These are phyloP conservation scores for Mallotus japonicus DNA, from an alignment of 441 rosid genomes.

Conservation along the genomic window DNA sequence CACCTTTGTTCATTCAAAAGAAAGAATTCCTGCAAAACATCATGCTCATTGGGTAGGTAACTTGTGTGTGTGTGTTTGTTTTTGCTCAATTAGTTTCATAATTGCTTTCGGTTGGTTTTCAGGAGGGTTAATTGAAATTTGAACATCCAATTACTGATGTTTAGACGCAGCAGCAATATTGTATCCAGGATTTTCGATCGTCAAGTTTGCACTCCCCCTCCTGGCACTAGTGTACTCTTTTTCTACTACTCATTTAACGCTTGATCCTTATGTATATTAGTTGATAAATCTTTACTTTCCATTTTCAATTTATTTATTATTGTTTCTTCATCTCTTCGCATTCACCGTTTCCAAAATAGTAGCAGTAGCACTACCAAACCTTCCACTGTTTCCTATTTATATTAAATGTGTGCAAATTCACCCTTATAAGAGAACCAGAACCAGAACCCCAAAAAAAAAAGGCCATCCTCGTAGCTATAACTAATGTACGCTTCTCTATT, in stretches of 20 bases:
- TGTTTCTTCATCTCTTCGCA: background rate
- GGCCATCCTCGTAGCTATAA: background rate
- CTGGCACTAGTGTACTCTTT: conserved; percentile 62
- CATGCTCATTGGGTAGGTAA: too few relatives aligned
- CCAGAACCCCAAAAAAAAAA: too few relatives aligned
- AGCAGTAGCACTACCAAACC: background rate
- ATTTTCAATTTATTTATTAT: background rate
- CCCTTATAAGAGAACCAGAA: background rate
- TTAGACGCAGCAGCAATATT: conserved; percentile 58
- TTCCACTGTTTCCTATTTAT: background rate
- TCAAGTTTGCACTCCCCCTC: conserved; percentile 69
- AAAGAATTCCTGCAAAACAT: too few relatives aligned
- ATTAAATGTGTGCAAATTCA: background rate
- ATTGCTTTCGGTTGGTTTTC: background rate
- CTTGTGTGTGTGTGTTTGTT: background rate
- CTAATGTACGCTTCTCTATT: background rate
- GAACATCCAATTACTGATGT: conserved; percentile 40
- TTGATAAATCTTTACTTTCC: background rate
- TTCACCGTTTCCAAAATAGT: background rate
- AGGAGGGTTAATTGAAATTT: conserved; percentile 6
- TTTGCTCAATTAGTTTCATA: background rate
- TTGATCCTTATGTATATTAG: background rate
- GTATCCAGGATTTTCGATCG: conserved; percentile 88
- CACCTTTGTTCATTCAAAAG: too few relatives aligned
- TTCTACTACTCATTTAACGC: conserved; percentile 2